phyloP scores from a whole-genome alignment of 1,139 yeast species.

The Yamadazyma triangularis region DNA sequence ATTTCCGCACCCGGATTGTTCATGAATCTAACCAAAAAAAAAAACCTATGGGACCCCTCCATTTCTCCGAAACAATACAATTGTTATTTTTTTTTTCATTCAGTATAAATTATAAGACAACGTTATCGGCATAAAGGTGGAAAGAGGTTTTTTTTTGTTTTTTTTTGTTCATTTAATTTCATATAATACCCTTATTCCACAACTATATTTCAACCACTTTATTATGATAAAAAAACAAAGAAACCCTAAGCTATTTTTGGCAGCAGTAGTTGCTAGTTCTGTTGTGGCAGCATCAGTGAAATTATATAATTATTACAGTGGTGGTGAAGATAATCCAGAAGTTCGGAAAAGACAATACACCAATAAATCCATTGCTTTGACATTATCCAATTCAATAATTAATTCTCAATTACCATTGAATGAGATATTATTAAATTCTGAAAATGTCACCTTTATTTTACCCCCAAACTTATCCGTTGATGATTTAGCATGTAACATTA shows the following conservation, averaged over 20 bases:
- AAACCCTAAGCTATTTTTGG: conserved; percentile 30
- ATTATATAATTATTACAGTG: conserved; percentile 21
- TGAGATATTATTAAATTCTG: conserved; percentile 34
- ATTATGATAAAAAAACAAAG: conserved; percentile 15
- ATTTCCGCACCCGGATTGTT: too few species aligned
- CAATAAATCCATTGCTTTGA: conserved; percentile 37
- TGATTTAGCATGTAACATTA: conserved; percentile 24
- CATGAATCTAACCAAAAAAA: too few species aligned
- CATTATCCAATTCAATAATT: conserved; percentile 41
- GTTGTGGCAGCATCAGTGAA: conserved; percentile 34
- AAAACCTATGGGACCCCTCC: too few species aligned
- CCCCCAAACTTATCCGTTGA: conserved; percentile 44
- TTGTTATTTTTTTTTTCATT: too few species aligned
- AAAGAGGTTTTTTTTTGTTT: too few species aligned
- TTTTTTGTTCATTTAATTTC: too few species aligned
- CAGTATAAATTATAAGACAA: too few species aligned
- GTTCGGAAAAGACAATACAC: conserved; percentile 18
- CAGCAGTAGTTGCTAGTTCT: conserved; percentile 36
- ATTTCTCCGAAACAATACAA: too few species aligned
- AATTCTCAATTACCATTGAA: conserved; percentile 36
- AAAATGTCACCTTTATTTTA: conserved; percentile 42
- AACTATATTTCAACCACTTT: too few species aligned
- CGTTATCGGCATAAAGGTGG: too few species aligned
- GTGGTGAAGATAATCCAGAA: conserved; percentile 1
- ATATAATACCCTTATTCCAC: too few species aligned